Conservation (phyloP, 495 filamentous ascomycete genomes). For the Aspergillus biplanus region DNA sequence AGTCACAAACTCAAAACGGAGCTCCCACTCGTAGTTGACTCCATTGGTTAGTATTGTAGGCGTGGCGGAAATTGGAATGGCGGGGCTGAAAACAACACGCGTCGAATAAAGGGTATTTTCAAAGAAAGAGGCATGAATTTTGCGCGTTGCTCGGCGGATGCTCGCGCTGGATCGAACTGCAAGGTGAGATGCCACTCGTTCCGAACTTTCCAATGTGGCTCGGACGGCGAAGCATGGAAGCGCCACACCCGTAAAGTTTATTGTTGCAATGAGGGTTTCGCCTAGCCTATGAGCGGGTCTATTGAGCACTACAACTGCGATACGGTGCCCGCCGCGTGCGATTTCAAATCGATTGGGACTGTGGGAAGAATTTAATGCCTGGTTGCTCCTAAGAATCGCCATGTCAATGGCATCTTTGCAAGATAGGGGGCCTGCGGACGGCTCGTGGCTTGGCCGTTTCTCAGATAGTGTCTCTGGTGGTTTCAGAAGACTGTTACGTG, state of each 20-base stretch:
- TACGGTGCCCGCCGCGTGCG: slow-evolving; percentile 79
- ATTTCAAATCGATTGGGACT: slow-evolving; percentile 92
- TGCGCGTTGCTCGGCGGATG: slow-evolving; percentile 82
- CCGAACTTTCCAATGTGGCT: slow-evolving; percentile 74
- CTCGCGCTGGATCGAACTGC: slow-evolving; percentile 84
- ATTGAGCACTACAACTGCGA: slow-evolving; percentile 84
- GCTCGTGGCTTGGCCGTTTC: slow-evolving; percentile 51
- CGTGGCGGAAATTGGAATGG: slow-evolving; percentile 78
- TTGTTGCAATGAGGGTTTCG: slow-evolving; percentile 76
- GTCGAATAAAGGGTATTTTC: slow-evolving; percentile 81
- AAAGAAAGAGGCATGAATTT: slow-evolving; percentile 71
- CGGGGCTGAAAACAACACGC: slow-evolving; percentile 76
- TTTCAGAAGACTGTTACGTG: slow-evolving; percentile 54
- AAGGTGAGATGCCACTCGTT: slow-evolving; percentile 75
- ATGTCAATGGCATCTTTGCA: slow-evolving; percentile 89
- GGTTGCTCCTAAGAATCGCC: slow-evolving; percentile 81
- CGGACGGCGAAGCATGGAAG: slow-evolving; percentile 81
- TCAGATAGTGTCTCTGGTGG: slow-evolving; percentile 74
- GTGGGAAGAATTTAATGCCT: slow-evolving; percentile 59
- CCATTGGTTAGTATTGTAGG: slow-evolving; percentile 90
- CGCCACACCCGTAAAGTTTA: slow-evolving; percentile 77
- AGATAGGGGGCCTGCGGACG: slow-evolving; percentile 42
- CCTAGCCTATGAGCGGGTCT: slow-evolving; percentile 91
- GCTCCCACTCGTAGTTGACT: slow-evolving; percentile 81
- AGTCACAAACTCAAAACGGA: slow-evolving; percentile 88